These are phyloP conservation scores for Closterium sp. DNA, from an alignment of 139 green algal species.

Conservation along the genomic window DNA sequence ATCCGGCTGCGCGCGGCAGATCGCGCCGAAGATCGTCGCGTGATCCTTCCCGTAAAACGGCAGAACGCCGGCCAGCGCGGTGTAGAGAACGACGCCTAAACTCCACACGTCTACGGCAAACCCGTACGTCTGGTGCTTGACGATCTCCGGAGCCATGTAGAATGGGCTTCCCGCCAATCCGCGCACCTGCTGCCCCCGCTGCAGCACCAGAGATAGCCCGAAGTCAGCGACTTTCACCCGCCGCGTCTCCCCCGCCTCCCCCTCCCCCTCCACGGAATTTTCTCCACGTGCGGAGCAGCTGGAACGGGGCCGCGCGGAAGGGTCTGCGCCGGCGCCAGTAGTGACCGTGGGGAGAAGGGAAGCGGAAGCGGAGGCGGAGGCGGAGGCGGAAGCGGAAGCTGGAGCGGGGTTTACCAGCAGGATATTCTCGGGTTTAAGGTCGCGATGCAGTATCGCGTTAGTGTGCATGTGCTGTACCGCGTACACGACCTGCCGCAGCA, in stretches of 20 bases:
- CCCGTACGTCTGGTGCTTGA: not conserved
- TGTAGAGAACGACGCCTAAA: constrained; percentile 20
- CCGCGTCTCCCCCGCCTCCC: not conserved
- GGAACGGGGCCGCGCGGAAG: not conserved
- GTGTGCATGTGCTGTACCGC: not conserved
- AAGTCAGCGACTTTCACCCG: constrained; percentile 35
- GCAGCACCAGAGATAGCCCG: constrained; percentile 20
- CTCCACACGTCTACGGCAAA: constrained; percentile 21
- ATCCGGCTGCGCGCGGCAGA: constrained; percentile 11
- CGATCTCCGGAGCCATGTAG: constrained; percentile 29
- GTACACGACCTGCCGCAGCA: not conserved
- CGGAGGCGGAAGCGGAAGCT: not conserved
- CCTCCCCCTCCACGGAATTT: not conserved
- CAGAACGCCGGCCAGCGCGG: not conserved
- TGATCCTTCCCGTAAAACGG: constrained; percentile 24
- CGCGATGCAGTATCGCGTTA: not conserved
- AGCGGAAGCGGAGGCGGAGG: not conserved
- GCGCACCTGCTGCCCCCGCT: not conserved
- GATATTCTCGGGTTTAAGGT: not conserved
- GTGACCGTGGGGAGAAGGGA: not conserved
- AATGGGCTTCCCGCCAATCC: constrained; percentile 8
- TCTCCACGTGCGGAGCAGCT: not conserved
- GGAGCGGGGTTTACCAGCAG: not conserved
- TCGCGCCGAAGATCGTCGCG: constrained; percentile 17
- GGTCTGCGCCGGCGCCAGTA: not conserved